Conservation (phyloP, 1,139 yeast species). For the Saccharomyces pastorianus region DNA sequence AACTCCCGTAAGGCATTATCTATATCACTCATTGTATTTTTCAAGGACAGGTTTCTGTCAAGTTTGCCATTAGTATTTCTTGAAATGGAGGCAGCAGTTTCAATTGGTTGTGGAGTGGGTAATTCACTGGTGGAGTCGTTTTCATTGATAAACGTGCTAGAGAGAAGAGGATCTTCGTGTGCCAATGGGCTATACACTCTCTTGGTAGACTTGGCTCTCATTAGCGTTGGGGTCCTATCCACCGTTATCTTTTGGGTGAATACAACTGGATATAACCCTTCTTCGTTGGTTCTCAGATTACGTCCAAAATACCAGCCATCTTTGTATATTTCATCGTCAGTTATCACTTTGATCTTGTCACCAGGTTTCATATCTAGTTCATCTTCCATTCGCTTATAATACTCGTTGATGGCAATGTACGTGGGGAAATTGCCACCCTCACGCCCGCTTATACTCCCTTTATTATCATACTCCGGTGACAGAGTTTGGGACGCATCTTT, state of each 20-base stretch:
- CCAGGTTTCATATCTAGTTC: slow-evolving; percentile 77
- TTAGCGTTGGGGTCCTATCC: slow-evolving; percentile 40
- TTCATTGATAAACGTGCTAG: slow-evolving; percentile 8
- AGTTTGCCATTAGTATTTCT: slow-evolving; percentile 5
- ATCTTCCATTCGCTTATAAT: slow-evolving; percentile 80
- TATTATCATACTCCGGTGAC: background rate
- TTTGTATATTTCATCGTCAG: slow-evolving; percentile 86
- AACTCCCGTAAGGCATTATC: slow-evolving; percentile 78
- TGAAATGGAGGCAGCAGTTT: slow-evolving; percentile 16
- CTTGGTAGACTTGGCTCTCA: slow-evolving; percentile 36
- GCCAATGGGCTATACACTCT: slow-evolving; percentile 12
- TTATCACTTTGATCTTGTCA: slow-evolving; percentile 82
- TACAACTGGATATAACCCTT: slow-evolving; percentile 84
- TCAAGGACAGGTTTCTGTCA: slow-evolving; percentile 34
- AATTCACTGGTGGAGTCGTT: slow-evolving; percentile 12
- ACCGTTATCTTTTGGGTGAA: slow-evolving; percentile 53
- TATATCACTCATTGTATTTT: slow-evolving; percentile 66
- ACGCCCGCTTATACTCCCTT: background rate
- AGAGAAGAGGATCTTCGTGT: slow-evolving; percentile 7
- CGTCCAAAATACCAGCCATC: slow-evolving; percentile 98
- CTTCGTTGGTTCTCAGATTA: slow-evolving; percentile 60
- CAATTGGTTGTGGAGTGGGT: slow-evolving; percentile 21
- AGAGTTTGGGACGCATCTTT: slow-evolving; percentile 3
- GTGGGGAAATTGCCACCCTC: slow-evolving; percentile 18
- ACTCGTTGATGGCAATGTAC: slow-evolving; percentile 69